A percentile compares a stretch with the other conserved stretches of the same genome.
Conservation (phyloP, 148 eudicot species). For the Cornus kousa region DNA sequence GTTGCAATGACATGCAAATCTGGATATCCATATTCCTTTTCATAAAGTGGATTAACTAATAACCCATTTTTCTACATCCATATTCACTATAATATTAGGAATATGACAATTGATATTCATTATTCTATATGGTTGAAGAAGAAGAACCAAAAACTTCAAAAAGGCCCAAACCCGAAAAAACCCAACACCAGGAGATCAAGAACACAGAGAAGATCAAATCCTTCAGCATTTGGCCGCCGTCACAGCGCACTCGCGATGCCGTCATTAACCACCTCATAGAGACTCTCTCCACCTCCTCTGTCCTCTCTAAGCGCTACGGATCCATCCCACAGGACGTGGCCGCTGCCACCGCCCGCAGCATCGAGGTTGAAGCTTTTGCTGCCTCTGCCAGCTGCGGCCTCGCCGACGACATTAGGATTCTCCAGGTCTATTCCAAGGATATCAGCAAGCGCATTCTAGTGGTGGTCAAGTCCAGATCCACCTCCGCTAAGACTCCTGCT, state of each 20-base stretch:
- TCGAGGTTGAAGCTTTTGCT: slow-evolving; percentile 70
- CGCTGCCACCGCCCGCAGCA: slow-evolving; percentile 37
- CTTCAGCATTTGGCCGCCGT: slow-evolving; percentile 92
- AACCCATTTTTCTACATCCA: no score
- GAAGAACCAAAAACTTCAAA: slow-evolving; percentile 7
- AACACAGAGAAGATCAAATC: slow-evolving; percentile 33
- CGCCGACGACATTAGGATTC: slow-evolving; percentile 74
- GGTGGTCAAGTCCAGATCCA: slow-evolving; percentile 59
- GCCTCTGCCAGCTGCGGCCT: slow-evolving; percentile 27
- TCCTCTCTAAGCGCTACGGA: slow-evolving; percentile 92
- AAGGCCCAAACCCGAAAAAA: slow-evolving; percentile 35
- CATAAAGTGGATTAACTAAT: no score
- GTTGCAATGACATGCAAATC: no score
- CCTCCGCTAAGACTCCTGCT: slow-evolving; percentile 12
- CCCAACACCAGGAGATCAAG: neutral
- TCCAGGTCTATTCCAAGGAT: slow-evolving; percentile 83
- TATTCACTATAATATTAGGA: no score
- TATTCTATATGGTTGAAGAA: neutral
- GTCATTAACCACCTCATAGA: slow-evolving; percentile 70
- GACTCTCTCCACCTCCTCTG: slow-evolving; percentile 65
- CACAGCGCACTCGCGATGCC: slow-evolving; percentile 85
- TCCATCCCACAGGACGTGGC: slow-evolving; percentile 58
- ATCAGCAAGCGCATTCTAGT: slow-evolving; percentile 79
- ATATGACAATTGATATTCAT: no score
- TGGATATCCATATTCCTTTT: no score